Evolutionary conservation across 2,329 filamentous ascomycete species (phyloP).

Genomic region (Purpureocillium takamizusanense): DNA sequence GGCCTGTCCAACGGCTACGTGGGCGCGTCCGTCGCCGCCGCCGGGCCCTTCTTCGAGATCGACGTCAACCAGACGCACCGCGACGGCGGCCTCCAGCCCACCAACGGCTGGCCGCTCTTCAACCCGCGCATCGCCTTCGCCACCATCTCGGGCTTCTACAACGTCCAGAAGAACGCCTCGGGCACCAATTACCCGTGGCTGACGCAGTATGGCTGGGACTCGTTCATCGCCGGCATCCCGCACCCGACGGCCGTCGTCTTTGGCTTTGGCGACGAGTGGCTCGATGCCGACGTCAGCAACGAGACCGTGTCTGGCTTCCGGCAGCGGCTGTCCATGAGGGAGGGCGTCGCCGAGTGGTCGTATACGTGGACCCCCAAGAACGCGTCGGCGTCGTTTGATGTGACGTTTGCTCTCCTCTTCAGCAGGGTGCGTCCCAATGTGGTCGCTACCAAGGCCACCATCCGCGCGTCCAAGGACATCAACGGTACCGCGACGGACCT

Average conservation of each 20-base stretch:
- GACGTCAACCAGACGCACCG: slow-evolving; percentile 9
- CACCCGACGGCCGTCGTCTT: slow-evolving; percentile 42
- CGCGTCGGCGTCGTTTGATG: slow-evolving; percentile 15
- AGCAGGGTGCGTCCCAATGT: slow-evolving; percentile 44
- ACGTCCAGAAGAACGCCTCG: slow-evolving; percentile 47
- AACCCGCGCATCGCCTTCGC: slow-evolving; percentile 55
- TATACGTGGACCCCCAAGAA: slow-evolving; percentile 55
- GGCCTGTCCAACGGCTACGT: slow-evolving; percentile 20
- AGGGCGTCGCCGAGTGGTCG: slow-evolving; percentile 53
- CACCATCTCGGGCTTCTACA: slow-evolving; percentile 59
- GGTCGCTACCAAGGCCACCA: slow-evolving; percentile 53
- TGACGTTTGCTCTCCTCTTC: slow-evolving; percentile 40
- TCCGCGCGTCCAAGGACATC: slow-evolving; percentile 45
- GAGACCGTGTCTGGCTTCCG: slow-evolving; percentile 50
- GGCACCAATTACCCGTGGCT: slow-evolving; percentile 59
- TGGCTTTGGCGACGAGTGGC: slow-evolving; percentile 41
- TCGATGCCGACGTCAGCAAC: slow-evolving; percentile 52
- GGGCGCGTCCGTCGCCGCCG: slow-evolving; percentile 16
- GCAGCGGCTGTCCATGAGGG: slow-evolving; percentile 53
- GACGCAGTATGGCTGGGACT: slow-evolving; percentile 50
- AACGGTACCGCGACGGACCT: slow-evolving; percentile 56
- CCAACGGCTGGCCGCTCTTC: slow-evolving; percentile 61
- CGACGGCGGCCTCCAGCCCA: slow-evolving; percentile 14
- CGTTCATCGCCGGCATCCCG: slow-evolving; percentile 61
- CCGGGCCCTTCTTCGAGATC: slow-evolving; percentile 17